A percentile compares a stretch with the other conserved stretches of the same genome.
Conservation (phyloP, 306 rosid genomes). For the Fagus sylvatica region DNA sequence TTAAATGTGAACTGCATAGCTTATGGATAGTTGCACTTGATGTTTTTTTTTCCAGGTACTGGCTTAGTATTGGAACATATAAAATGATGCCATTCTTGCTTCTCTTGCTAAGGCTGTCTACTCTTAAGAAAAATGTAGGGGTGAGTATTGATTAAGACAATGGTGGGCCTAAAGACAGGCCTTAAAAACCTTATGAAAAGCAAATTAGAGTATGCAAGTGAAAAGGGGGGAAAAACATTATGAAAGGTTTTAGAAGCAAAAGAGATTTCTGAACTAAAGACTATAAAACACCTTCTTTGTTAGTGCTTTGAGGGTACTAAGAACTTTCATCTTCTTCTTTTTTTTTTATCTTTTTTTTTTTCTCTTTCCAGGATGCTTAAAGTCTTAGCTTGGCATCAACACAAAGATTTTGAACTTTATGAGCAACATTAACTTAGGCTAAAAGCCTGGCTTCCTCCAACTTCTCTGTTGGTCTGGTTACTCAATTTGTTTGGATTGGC, state of each 20-base stretch:
- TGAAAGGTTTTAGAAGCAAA: too few species aligned
- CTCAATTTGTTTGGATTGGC: background rate
- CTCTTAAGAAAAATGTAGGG: background rate
- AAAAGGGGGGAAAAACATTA: too few species aligned
- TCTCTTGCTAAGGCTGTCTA: background rate
- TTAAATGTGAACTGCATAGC: background rate
- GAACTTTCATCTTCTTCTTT: too few species aligned
- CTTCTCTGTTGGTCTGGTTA: background rate
- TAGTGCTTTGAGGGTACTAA: background rate
- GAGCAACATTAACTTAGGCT: background rate
- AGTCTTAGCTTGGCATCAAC: background rate
- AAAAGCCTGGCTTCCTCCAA: background rate
- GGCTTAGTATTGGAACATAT: background rate
- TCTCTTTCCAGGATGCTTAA: background rate
- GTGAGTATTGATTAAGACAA: background rate
- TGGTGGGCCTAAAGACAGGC: background rate
- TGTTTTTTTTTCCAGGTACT: background rate
- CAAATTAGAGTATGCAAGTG: too few species aligned
- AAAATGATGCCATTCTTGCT: background rate
- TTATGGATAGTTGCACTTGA: background rate
- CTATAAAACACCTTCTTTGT: background rate
- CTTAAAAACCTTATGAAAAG: background rate
- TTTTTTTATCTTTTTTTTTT: background rate
- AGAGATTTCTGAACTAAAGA: too few species aligned
- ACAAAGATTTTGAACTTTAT: background rate